phyloP scores from a whole-genome alignment of 228 moss, liverwort and hornwort genomes.

The Sphagnum fallax region DNA sequence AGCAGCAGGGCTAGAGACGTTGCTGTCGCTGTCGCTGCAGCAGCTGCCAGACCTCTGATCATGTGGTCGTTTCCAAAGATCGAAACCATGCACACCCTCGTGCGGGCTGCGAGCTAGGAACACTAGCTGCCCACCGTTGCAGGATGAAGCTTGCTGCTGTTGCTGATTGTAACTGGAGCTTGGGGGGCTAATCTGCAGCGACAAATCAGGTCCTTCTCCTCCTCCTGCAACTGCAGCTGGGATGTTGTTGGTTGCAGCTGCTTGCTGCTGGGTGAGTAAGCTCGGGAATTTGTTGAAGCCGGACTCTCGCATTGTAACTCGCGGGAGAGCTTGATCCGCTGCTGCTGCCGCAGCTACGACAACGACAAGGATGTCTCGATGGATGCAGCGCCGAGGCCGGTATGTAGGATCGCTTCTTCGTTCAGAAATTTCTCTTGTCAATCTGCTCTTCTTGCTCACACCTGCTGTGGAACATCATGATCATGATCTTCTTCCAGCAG shows the following conservation, averaged over 20 bases:
- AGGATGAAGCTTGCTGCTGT: not conserved
- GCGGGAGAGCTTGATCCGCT: constrained; percentile 3
- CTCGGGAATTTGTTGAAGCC: constrained; percentile 24
- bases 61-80: constrained; percentile 65
- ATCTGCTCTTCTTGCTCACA: no score
- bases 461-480: no score
- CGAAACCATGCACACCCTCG: constrained; percentile 85
- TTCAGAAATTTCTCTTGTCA: no score
- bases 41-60: constrained; percentile 39
- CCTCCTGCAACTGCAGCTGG: no score
- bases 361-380: no score
- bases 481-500: no score
- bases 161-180: not conserved
- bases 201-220: constrained; percentile 59
- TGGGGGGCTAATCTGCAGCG: constrained; percentile 86
- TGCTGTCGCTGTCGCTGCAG: constrained; percentile 56
- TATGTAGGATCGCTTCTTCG: no score
- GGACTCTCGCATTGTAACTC: constrained; percentile 47
- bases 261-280: no score
- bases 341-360: not conserved
- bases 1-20: constrained; percentile 41
- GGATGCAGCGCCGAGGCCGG: no score
- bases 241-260: no score
- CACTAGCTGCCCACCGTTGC: constrained; percentile 6
- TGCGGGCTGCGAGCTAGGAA: constrained; percentile 33